These are phyloP conservation scores for Achaetomiella virescens DNA, from an alignment of 495 filamentous ascomycete species.

Conservation along the genomic window DNA sequence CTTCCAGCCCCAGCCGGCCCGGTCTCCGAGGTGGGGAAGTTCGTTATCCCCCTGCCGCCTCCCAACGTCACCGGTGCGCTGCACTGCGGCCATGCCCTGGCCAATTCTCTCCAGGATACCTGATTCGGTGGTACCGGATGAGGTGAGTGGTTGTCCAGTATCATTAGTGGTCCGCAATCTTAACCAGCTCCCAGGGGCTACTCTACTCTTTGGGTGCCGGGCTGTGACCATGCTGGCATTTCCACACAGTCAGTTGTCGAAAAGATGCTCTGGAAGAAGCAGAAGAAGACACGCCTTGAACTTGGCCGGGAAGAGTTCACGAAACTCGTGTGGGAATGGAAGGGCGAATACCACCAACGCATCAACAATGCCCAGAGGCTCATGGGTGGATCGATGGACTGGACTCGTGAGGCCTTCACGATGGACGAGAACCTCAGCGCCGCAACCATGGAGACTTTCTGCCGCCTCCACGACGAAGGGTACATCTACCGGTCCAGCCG, in stretches of 20 bases:
- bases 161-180: neutral
- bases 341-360: conserved; percentile 49
- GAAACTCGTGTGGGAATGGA: conserved; percentile 54
- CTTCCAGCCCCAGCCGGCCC: conserved; percentile 61
- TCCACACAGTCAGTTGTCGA: conserved; percentile 55
- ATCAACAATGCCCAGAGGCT: conserved; percentile 50
- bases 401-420: conserved; percentile 65
- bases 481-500: conserved; percentile 62
- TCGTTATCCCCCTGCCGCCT: conserved; percentile 65
- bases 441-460: conserved; percentile 63
- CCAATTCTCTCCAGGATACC: conserved; percentile 64
- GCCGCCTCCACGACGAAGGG: conserved; percentile 61
- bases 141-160: conserved; percentile 17
- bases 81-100: conserved; percentile 49
- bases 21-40: conserved; percentile 54
- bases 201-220: conserved; percentile 56
- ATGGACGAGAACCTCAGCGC: conserved; percentile 57
- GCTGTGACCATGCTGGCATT: conserved; percentile 56
- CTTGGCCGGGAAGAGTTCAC: conserved; percentile 49
- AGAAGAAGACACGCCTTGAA: conserved; percentile 50
- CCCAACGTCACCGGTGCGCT: conserved; percentile 64
- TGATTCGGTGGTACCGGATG: conserved; percentile 66
- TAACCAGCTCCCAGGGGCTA: conserved; percentile 36
- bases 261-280: conserved; percentile 49
- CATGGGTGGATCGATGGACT: conserved; percentile 63